These are phyloP conservation scores for Purpureocillium takamizusanense DNA, from an alignment of 2,329 filamentous ascomycete species.

Conservation along the genomic window DNA sequence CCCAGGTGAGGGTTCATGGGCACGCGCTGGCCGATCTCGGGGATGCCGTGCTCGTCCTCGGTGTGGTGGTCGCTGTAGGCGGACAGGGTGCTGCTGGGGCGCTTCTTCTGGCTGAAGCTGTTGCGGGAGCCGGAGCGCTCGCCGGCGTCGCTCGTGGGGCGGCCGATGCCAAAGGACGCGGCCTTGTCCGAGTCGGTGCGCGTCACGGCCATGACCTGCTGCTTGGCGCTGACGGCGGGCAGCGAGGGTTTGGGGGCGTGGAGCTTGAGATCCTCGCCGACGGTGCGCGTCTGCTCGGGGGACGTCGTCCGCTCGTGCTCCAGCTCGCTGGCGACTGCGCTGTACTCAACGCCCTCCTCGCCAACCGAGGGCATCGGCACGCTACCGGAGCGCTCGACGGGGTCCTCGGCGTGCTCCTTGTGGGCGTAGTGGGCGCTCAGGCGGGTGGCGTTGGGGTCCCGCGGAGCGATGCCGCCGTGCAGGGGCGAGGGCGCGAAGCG, in stretches of 20 bases:
- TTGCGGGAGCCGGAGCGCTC: slow-evolving; percentile 31
- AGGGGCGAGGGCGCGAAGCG: slow-evolving; percentile 80
- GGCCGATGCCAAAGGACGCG: slow-evolving; percentile 75
- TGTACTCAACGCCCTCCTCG: slow-evolving; percentile 86
- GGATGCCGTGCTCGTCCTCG: slow-evolving; percentile 79
- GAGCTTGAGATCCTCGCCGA: slow-evolving; percentile 74
- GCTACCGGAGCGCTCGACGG: slow-evolving; percentile 57
- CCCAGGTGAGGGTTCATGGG: slow-evolving; percentile 90
- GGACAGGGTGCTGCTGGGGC: slow-evolving; percentile 51
- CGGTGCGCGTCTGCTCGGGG: slow-evolving; percentile 66
- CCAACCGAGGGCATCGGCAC: slow-evolving; percentile 79
- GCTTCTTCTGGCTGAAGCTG: slow-evolving; percentile 45
- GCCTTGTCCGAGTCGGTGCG: slow-evolving; percentile 85
- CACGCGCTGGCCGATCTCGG: slow-evolving; percentile 84
- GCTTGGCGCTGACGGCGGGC: slow-evolving; percentile 70
- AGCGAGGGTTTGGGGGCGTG: slow-evolving; percentile 85
- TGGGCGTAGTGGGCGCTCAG: slow-evolving; percentile 24
- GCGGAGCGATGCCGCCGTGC: slow-evolving; percentile 56
- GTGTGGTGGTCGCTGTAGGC: slow-evolving; percentile 42
- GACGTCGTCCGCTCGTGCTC: slow-evolving; percentile 26
- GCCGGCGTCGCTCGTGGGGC: slow-evolving; percentile 45
- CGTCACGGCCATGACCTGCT: slow-evolving; percentile 74
- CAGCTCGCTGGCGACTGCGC: slow-evolving; percentile 40
- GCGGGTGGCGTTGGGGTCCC: slow-evolving; percentile 29
- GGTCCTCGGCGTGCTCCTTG: slow-evolving; percentile 26